Evolutionary conservation across 2,329 filamentous ascomycete genomes (phyloP).

Genomic region (Hypoxylon sp.): DNA sequence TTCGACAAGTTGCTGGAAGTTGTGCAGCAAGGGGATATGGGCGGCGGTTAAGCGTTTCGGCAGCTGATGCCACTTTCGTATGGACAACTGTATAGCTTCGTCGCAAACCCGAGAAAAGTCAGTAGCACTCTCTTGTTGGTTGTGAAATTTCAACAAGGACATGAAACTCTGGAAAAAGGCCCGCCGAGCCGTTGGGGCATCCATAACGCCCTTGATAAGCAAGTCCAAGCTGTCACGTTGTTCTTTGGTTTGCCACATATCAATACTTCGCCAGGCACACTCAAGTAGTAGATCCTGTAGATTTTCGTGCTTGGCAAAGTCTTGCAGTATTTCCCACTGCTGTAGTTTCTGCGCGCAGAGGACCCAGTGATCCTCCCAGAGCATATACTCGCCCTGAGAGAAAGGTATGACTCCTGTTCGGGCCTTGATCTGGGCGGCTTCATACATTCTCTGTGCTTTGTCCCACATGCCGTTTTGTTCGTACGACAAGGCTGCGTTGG

Average conservation of each 20-base stretch:
- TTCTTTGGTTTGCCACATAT: constrained; percentile 90
- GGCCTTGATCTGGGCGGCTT: constrained; percentile 96
- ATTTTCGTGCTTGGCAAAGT: constrained; percentile 99
- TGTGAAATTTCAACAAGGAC: constrained; percentile 92
- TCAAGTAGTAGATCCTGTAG: constrained; percentile 96
- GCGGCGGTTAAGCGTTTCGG: constrained; percentile 93
- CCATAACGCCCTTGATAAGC: constrained; percentile 96
- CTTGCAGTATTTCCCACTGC: constrained; percentile 97
- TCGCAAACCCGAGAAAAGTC: constrained; percentile 94
- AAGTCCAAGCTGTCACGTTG: constrained; percentile 91
- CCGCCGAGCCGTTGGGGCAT: constrained; percentile 91
- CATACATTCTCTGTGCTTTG: constrained; percentile 96
- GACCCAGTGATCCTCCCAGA: constrained; percentile 99
- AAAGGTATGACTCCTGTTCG: constrained; percentile 96
- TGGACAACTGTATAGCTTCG: constrained; percentile 95
- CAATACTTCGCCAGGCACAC: constrained; percentile 93
- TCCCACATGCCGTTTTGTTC: constrained; percentile 99
- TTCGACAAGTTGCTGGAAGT: constrained; percentile 98
- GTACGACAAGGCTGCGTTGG: constrained; percentile 95
- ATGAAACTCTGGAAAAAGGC: constrained; percentile 99
- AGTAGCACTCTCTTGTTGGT: constrained; percentile 80
- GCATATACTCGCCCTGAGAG: constrained; percentile 95
- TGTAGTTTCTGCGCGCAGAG: constrained; percentile 97
- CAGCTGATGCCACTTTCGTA: constrained; percentile 99
- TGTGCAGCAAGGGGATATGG: constrained; percentile 93